Conservation (phyloP, 441 rosid species). For the Melastoma candidum region DNA sequence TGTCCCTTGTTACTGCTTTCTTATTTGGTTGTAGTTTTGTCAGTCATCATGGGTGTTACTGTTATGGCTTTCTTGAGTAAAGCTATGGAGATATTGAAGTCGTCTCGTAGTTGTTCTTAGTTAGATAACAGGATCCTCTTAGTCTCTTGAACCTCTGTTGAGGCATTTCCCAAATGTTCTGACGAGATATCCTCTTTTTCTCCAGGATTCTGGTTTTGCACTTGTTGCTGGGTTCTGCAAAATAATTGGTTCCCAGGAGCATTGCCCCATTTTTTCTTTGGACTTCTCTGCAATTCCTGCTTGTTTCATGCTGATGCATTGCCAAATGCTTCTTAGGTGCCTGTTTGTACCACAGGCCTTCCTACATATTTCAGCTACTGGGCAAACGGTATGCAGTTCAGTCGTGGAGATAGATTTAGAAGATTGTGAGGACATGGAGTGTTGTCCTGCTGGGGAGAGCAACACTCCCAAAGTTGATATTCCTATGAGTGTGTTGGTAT, state of each 20-base stretch:
- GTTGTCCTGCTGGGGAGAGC: slow-evolving; percentile 6
- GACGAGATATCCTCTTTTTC: not conserved
- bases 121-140: no score
- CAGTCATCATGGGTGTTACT: no score
- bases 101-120: no score
- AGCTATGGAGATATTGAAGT: no score
- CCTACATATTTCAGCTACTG: slow-evolving; percentile 26
- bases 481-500: slow-evolving; percentile 21
- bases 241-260: slow-evolving; percentile 33
- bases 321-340: slow-evolving; percentile 21
- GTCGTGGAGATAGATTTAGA: slow-evolving; percentile 15
- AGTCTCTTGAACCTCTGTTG: no score
- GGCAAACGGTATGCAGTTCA: slow-evolving; percentile 18
- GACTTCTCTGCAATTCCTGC: slow-evolving; percentile 65
- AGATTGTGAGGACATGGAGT: not conserved
- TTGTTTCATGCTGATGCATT: slow-evolving; percentile 56
- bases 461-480: slow-evolving; percentile 19
- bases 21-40: no score
- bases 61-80: no score
- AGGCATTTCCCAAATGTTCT: no score
- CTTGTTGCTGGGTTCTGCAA: slow-evolving; percentile 33
- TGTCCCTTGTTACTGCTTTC: no score
- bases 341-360: slow-evolving; percentile 23
- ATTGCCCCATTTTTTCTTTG: slow-evolving; percentile 48
- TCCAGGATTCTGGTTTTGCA: slow-evolving; percentile 33